phyloP scores from a whole-genome alignment of 306 rosid species.

The Prosopis cineraria region DNA sequence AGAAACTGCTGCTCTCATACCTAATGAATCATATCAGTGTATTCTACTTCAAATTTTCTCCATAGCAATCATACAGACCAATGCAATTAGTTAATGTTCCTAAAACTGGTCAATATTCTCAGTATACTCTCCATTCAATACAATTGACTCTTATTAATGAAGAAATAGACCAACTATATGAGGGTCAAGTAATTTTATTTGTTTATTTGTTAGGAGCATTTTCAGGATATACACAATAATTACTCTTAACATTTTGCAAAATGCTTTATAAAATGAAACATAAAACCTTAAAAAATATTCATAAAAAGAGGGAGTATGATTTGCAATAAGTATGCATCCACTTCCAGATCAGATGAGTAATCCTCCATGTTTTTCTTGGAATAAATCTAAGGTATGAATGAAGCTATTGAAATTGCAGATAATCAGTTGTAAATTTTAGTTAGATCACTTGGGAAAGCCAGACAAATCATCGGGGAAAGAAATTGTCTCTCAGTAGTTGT shows the following conservation, averaged over 20 bases:
- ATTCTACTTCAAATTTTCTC: neutral
- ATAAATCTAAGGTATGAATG: too few species aligned
- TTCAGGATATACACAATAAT: neutral
- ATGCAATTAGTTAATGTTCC: too few species aligned
- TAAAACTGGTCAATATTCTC: too few species aligned
- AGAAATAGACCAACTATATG: neutral
- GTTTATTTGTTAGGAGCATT: neutral
- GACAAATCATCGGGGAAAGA: too few species aligned
- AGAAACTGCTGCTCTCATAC: conserved; percentile 49
- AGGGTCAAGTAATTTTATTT: neutral
- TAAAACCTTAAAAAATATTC: too few species aligned
- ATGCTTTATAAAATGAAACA: neutral
- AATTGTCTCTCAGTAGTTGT: too few species aligned
- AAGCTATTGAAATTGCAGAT: too few species aligned
- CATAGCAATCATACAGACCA: neutral
- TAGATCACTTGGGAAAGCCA: too few species aligned
- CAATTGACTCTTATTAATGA: neutral
- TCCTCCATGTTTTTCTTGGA: too few species aligned
- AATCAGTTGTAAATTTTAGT: too few species aligned
- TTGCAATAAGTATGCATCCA: neutral
- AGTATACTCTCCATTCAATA: too few species aligned
- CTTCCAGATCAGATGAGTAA: too few species aligned
- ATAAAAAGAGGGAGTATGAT: neutral
- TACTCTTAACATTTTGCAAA: neutral
- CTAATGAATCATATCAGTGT: conserved; percentile 3